phyloP scores from a whole-genome alignment of 2,329 filamentous ascomycete genomes.

The Grosmannia serpens region DNA sequence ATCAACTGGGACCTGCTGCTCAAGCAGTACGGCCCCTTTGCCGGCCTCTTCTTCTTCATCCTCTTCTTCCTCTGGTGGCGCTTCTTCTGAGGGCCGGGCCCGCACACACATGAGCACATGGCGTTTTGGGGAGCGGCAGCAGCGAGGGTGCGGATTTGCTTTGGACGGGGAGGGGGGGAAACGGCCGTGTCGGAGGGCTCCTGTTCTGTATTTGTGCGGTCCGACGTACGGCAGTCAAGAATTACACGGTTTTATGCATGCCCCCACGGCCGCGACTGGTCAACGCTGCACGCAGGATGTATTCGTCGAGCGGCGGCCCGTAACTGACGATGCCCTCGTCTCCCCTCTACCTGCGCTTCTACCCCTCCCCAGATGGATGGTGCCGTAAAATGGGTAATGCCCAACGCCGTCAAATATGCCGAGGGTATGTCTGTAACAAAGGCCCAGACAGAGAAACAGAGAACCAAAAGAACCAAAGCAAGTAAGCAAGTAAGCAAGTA shows the following conservation, averaged over 20 bases:
- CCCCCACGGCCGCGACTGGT: not conserved
- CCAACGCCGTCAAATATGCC: not conserved
- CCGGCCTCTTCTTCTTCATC: slow-evolving; percentile 67
- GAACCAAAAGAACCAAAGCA: not conserved
- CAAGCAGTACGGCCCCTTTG: slow-evolving; percentile 94
- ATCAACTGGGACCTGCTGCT: slow-evolving; percentile 97
- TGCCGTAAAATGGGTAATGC: not conserved
- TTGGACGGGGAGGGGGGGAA: too few species aligned
- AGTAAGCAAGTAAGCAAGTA: not conserved
- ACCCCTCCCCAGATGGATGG: not conserved
- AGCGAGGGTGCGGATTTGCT: not conserved
- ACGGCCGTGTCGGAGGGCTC: not conserved
- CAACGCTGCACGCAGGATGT: not conserved
- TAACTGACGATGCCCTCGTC: not conserved
- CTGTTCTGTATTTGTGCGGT: not conserved
- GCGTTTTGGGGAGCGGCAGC: not conserved
- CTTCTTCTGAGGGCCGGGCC: slow-evolving; percentile 54
- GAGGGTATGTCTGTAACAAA: not conserved
- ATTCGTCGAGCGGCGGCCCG: not conserved
- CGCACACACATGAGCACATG: not conserved
- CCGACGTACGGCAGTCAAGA: not conserved
- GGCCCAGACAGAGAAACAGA: not conserved
- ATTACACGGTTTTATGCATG: not conserved
- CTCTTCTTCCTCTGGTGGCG: slow-evolving; percentile 84
- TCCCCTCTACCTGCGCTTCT: not conserved